A percentile compares a stretch with the other conserved stretches of the same genome.
phyloP scores from a whole-genome alignment of 139 green algal genomes.

The Chlorella sp. region DNA sequence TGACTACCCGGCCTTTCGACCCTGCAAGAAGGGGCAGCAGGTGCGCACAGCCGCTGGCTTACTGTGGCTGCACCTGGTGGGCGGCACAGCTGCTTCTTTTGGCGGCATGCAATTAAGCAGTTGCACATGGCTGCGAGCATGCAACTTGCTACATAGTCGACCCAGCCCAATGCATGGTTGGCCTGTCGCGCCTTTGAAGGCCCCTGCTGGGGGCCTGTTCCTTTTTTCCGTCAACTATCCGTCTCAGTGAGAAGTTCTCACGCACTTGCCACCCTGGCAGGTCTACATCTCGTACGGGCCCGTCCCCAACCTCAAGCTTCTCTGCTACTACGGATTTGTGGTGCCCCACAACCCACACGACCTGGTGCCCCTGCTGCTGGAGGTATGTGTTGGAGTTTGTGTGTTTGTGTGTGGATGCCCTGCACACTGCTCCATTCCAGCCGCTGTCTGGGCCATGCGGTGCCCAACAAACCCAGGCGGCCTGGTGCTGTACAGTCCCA shows the following conservation, averaged over 20 bases:
- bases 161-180: no score
- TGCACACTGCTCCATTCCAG: no score
- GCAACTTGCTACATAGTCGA: no score
- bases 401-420: no score
- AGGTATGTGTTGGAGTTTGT: background rate
- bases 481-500: background rate
- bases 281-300: conserved; percentile 78
- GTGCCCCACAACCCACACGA: conserved; percentile 68
- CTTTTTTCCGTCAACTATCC: no score
- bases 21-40: conserved; percentile 45
- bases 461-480: background rate
- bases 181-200: no score
- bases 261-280: conserved; percentile 42
- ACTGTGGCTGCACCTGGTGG: background rate
- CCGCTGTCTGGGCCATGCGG: background rate
- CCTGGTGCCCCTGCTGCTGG: conserved; percentile 41
- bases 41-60: background rate
- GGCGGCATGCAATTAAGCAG: no score
- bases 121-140: no score
- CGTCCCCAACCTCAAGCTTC: conserved; percentile 73
- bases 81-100: no score
- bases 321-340: conserved; percentile 81
- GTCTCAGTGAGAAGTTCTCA: no score
- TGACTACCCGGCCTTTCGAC: conserved; percentile 60
- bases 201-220: no score